Evolutionary conservation across 176 grass and related monocot species (phyloP), one percentile per base, ranked within the genome.

Genomic region (Juncus effusus): DNA sequence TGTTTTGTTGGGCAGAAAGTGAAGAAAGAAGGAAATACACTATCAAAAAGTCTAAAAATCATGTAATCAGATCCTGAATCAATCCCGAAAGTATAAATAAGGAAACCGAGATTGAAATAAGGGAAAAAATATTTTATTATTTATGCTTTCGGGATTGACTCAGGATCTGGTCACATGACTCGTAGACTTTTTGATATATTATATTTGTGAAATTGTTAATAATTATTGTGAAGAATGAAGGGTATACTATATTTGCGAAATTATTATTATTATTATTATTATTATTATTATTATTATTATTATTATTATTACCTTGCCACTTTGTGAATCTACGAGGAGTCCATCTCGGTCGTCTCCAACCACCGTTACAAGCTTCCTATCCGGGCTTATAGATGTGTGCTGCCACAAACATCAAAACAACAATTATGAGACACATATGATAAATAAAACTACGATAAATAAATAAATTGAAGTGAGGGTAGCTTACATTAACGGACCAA

Each of bases 401-500:
- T 94, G 3, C 16, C 55, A 77, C 6, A 16, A 67, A 61, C 39
- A 38, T 28, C 19, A 28, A 28, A 28, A 61, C 54, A 83, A 42
- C 16, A 70, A 14, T 67, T 40, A 56, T 36, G 6, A 8, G 9
- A 63, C 13, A 53, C 5, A 76, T 7, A 57, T 16, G 16, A 15
- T 28, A 28, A 28, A 1, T 28, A n/a, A 63, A 35, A 35, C 15
- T 28, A 75, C 36, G 7, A 63, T 38, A 63, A 36, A 40, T 63
- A 63, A 13, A 56, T 38, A 38, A 64, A 63, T 38, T 12, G 13
- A 69, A 28, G 19, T 28, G 19, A 1, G 1, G 1, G 14, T 2
- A 70, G 71, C 82, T 92, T 84, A 97, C 93, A 78, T 97, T 97
- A 12, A 97, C 93, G 8, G 93, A 82, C 93, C 93, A 97, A 39